Evolutionary conservation across 139 green algal genomes (phyloP).

Genomic region (Tetradesmus obliquus): DNA sequence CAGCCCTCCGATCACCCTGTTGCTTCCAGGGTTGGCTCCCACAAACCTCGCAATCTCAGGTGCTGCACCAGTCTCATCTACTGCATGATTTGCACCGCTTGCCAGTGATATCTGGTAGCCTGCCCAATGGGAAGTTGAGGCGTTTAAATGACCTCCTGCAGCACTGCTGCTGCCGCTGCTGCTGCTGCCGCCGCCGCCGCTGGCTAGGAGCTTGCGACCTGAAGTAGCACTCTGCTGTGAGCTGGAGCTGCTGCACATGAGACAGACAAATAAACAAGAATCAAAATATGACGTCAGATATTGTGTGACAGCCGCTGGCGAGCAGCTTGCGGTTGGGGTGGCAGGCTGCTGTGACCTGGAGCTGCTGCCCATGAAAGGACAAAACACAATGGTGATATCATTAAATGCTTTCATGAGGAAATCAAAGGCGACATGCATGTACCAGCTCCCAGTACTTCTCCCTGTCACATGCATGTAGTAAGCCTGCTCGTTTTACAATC

Average conservation of each 20-base stretch:
- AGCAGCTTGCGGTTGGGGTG: too few relatives aligned
- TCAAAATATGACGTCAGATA: too few relatives aligned
- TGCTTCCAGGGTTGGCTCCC: slow-evolving; percentile 26
- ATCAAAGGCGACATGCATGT: too few relatives aligned
- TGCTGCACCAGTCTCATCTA: slow-evolving; percentile 2
- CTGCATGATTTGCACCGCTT: neutral
- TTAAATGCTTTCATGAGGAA: too few relatives aligned
- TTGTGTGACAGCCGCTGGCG: too few relatives aligned
- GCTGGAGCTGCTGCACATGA: neutral
- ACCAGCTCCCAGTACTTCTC: neutral
- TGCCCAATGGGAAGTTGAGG: neutral
- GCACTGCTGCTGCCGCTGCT: neutral
- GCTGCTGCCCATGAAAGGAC: too few relatives aligned
- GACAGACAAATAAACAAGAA: too few relatives aligned
- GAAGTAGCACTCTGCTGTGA: neutral
- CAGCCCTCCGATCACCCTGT: slow-evolving; percentile 56
- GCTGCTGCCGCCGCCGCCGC: neutral
- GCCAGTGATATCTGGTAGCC: slow-evolving; percentile 3
- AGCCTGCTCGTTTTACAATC: too few relatives aligned
- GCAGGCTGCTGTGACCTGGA: too few relatives aligned
- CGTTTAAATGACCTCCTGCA: neutral
- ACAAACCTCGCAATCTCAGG: slow-evolving; percentile 17
- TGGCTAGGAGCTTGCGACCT: neutral
- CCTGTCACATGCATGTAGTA: too few relatives aligned
- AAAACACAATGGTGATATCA: too few relatives aligned